Evolutionary conservation across 2,329 filamentous ascomycete genomes (phyloP).

Genomic region (Fusarium tjaetaba): DNA sequence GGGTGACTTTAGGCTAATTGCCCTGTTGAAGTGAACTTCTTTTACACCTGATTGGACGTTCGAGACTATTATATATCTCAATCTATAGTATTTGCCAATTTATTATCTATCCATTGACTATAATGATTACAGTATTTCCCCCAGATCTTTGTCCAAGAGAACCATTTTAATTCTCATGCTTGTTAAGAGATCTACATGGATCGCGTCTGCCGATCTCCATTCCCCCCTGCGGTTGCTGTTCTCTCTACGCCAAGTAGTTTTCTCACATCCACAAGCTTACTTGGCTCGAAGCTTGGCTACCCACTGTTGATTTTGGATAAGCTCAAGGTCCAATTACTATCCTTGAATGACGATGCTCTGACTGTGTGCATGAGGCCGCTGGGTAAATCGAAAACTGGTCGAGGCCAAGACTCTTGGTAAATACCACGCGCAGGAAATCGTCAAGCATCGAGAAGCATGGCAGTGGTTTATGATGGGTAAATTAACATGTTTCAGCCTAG

Average conservation of each 20-base stretch:
- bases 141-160: fast-evolving
- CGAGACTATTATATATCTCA: fast-evolving
- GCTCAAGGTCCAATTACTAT: background rate
- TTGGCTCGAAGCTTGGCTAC: background rate
- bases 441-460: background rate
- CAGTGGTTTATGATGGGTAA: background rate
- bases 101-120: background rate
- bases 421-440: background rate
- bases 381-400: background rate
- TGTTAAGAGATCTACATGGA: background rate
- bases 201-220: background rate
- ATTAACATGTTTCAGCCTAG: background rate
- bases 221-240: background rate
- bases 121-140: background rate
- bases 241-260: slow-evolving; percentile 5
- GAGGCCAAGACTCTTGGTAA: background rate
- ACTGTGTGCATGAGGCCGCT: background rate
- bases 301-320: background rate
- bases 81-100: background rate
- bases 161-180: background rate
- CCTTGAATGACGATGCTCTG: background rate
- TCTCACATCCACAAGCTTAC: background rate
- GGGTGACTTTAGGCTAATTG: background rate
- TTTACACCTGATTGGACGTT: background rate
- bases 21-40: fast-evolving